These are phyloP conservation scores for Penicillium odoratum DNA, from an alignment of 495 filamentous ascomycete genomes.

Conservation along the genomic window DNA sequence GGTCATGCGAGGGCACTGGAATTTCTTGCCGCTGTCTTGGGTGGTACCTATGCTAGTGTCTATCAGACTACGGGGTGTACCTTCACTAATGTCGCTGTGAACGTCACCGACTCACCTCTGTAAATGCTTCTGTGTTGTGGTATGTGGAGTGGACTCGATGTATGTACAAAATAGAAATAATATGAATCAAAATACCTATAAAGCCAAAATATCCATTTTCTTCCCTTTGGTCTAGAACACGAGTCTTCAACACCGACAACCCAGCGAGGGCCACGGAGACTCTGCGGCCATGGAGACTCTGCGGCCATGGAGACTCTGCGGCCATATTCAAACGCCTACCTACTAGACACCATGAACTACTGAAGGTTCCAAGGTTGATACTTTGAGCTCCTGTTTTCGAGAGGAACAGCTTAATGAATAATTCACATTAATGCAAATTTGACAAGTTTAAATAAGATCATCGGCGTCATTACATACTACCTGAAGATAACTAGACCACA, in stretches of 20 bases:
- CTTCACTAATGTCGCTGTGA: not conserved
- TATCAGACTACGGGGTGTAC: not conserved
- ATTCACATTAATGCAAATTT: not conserved
- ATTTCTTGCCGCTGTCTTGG: not conserved
- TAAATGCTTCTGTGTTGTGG: not conserved
- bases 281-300: too few species aligned
- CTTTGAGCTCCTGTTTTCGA: too few species aligned
- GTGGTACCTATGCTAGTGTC: not conserved
- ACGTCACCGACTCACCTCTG: not conserved
- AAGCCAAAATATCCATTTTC: too few species aligned
- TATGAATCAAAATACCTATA: too few species aligned
- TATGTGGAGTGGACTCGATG: not conserved
- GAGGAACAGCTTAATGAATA: too few species aligned
- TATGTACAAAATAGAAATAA: not conserved
- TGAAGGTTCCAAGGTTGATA: too few species aligned
- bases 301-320: too few species aligned
- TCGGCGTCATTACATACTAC: slow-evolving; percentile 18
- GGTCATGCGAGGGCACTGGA: not conserved
- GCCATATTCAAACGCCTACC: too few species aligned
- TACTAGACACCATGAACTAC: too few species aligned
- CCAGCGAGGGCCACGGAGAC: too few species aligned
- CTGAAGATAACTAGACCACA: slow-evolving; percentile 13
- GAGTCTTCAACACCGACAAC: too few species aligned
- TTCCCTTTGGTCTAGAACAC: too few species aligned
- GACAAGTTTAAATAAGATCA: slow-evolving; percentile 8